Percentiles rank a stretch among this genome's conserved stretches.
Conservation (phyloP, 2,329 filamentous ascomycete genomes). For the Cyanodermella asteris region DNA sequence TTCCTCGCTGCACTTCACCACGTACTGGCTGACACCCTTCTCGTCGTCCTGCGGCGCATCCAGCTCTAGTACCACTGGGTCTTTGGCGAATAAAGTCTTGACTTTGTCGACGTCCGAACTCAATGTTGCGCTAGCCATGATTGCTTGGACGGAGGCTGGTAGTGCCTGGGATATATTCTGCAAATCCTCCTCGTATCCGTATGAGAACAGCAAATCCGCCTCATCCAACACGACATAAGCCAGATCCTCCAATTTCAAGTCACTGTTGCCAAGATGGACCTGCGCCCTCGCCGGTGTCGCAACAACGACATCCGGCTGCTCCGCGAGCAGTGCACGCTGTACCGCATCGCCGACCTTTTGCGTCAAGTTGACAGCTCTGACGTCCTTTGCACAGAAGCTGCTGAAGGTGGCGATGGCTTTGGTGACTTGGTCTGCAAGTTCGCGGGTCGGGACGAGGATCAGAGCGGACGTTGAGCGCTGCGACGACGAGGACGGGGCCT, state of each 20-base stretch:
- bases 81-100: constrained; percentile 64
- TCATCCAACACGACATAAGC: constrained; percentile 76
- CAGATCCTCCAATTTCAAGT: constrained; percentile 48
- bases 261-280: constrained; percentile 50
- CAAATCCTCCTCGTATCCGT: constrained; percentile 82
- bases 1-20: constrained; percentile 81
- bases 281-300: constrained; percentile 74
- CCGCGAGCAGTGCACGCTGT: constrained; percentile 65
- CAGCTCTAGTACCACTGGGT: constrained; percentile 59
- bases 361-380: constrained; percentile 66
- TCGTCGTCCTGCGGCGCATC: constrained; percentile 62
- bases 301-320: constrained; percentile 71
- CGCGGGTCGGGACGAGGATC: constrained; percentile 81
- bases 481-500: constrained; percentile 24
- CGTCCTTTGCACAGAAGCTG: constrained; percentile 63
- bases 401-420: constrained; percentile 58
- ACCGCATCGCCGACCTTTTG: constrained; percentile 80
- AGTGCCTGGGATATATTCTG: constrained; percentile 55
- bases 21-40: constrained; percentile 62
- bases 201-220: constrained; percentile 79
- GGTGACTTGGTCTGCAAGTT: constrained; percentile 78
- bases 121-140: constrained; percentile 84
- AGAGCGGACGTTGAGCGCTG: constrained; percentile 40
- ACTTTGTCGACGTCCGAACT: constrained; percentile 70
- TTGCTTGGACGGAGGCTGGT: constrained; percentile 69